phyloP scores from a whole-genome alignment of 352 stramenopile genomes.

The Blastocystis sp. region DNA sequence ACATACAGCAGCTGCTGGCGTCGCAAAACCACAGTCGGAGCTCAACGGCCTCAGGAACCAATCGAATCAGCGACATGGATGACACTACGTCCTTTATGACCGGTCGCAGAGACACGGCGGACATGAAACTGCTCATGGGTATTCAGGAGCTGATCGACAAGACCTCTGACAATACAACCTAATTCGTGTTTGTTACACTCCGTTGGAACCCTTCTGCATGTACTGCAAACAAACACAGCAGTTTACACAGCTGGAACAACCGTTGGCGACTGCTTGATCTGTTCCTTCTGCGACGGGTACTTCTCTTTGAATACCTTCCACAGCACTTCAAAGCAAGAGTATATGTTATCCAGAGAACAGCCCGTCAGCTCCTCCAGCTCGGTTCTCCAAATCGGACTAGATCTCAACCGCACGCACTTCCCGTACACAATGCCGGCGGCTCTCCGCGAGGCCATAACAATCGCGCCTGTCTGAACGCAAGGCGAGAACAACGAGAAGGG shows the following conservation, averaged over 20 bases:
- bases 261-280: constrained; percentile 1
- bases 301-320: constrained; percentile 50
- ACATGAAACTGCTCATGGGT: constrained; percentile 44
- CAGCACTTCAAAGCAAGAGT: constrained; percentile 21
- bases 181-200: neutral
- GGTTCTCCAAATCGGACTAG: constrained; percentile 21
- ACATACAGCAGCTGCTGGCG: constrained; percentile 54
- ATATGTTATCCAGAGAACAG: neutral
- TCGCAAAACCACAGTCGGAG: constrained; percentile 34
- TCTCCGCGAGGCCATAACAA: constrained; percentile 22
- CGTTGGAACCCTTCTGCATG: neutral
- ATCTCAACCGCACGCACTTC: neutral
- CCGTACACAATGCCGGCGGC: neutral
- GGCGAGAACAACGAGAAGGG: constrained; percentile 30
- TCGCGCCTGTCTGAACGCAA: neutral
- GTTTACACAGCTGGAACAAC: constrained; percentile 8
- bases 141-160: constrained; percentile 43
- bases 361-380: constrained; percentile 17
- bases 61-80: constrained; percentile 57
- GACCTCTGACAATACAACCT: neutral
- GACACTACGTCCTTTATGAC: constrained; percentile 44
- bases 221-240: constrained; percentile 45
- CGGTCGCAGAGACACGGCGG: constrained; percentile 39
- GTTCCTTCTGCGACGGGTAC: constrained; percentile 1
- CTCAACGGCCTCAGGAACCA: constrained; percentile 18